Evolutionary conservation across 2,329 filamentous ascomycete species (phyloP), one percentile per base, ranked within the genome.

Genomic region (Graphiopsis chlorocephala): DNA sequence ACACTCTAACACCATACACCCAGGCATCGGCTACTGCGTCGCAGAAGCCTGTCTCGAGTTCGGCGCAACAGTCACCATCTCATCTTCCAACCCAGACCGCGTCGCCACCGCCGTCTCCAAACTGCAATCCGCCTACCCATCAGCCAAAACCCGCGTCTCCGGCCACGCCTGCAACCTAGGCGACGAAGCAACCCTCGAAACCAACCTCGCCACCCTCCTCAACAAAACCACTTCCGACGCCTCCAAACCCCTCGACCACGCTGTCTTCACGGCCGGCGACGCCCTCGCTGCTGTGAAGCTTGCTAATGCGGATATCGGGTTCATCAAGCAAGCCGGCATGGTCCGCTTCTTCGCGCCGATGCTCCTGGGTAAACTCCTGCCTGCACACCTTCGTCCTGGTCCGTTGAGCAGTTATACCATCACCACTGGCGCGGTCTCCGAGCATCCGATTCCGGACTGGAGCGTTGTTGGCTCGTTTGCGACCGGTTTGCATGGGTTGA

Each of bases 11-110:
- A 25, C 35, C 38, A 31, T 58, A 61, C 50, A 17, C 50, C n/a
- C 2, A 17, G 88, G 88, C 60, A 87, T 90, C 47, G 88, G 88
- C 33, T 86, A 82, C 68, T 81, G 78, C 63, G 84, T 87, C 12
- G 87, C 88, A 60, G 83, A 88, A 78, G 84, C 82, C 2, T 77
- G 80, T 15, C 72, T 89, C 48, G 83, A 84, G 61, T 77, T 83
- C 64, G 85, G 85, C 35, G 84, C 83, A 45, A 74, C 72, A n/a
- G 83, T 90, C 17, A 82, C 80, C 53, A 82, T 90, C 71, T 83
- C 85, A n/a, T 87, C 84, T 2, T 89, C 86, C 2, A 84, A 81
- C 62, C 73, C 79, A 11, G 61, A 74, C 31, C 83, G 83, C 55
- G 74, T 90, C 42, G 71, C 81, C 33, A 71, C 73, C 0, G 81